A percentile compares a stretch with the other conserved stretches of the same genome.
Evolutionary conservation across 1,284 basidiomycete genomes (phyloP).

Genomic region (Papiliotrema laurentii): DNA sequence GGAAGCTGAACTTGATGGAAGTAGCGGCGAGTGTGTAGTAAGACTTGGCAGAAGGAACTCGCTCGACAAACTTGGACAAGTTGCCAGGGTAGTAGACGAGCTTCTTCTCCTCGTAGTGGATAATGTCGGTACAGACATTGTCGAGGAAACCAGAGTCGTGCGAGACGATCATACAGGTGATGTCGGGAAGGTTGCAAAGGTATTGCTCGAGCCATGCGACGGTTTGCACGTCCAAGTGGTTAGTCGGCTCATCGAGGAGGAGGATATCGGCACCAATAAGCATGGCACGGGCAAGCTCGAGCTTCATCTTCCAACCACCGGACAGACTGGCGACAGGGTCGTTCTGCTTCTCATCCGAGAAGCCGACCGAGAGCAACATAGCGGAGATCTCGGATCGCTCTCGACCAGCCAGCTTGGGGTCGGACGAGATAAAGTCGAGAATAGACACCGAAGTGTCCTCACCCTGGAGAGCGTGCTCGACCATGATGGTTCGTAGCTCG

Average conservation of each 20-base stretch:
- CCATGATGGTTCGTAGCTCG: slow-evolving; percentile 85
- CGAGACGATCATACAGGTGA: slow-evolving; percentile 93
- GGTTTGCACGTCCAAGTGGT: slow-evolving; percentile 77
- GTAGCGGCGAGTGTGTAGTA: slow-evolving; percentile 97
- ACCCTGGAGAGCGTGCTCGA: slow-evolving; percentile 91
- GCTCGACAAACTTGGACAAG: slow-evolving; percentile 83
- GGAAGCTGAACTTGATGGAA: slow-evolving; percentile 86
- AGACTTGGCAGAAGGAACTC: slow-evolving; percentile 89
- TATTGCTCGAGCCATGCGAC: slow-evolving; percentile 94
- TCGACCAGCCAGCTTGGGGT: slow-evolving; percentile 54
- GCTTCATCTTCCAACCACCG: slow-evolving; percentile 98
- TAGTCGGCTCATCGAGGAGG: slow-evolving; percentile 50
- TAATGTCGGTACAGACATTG: slow-evolving; percentile 92
- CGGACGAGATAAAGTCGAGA: slow-evolving; percentile 78
- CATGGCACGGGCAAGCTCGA: slow-evolving; percentile 90
- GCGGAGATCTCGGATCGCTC: slow-evolving; percentile 66
- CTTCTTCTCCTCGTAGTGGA: slow-evolving; percentile 97
- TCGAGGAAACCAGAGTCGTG: slow-evolving; percentile 98
- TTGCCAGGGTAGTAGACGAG: slow-evolving; percentile 95
- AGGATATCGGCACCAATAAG: slow-evolving; percentile 92
- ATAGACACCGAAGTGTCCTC: slow-evolving; percentile 78
- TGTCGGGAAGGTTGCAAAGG: slow-evolving; percentile 69
- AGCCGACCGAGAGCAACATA: slow-evolving; percentile 82
- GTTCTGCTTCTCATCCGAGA: slow-evolving; percentile 78
- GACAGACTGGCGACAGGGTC: slow-evolving; percentile 86